phyloP scores from a whole-genome alignment of 2,329 filamentous ascomycete species.

The Cytospora schulzeri region DNA sequence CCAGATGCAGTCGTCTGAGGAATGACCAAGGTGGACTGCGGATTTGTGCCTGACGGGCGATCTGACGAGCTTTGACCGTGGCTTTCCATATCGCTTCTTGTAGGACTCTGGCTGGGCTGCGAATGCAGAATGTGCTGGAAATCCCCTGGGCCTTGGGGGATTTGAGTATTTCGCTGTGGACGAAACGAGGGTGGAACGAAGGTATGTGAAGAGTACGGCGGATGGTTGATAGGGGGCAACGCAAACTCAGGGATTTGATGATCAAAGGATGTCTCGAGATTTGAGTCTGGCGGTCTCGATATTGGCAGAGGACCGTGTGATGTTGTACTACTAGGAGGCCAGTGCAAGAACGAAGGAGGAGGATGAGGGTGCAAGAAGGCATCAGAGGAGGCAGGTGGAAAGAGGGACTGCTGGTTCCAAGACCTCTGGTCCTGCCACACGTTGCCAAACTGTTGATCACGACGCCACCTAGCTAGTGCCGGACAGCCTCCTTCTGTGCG shows the following conservation, averaged over 20 bases:
- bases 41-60: neutral
- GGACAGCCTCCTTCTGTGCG: slow-evolving; percentile 19
- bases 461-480: slow-evolving; percentile 22
- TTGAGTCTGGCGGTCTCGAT: slow-evolving; percentile 12
- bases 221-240: slow-evolving; percentile 13
- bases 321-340: slow-evolving; percentile 6
- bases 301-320: slow-evolving; percentile 5
- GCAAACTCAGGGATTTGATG: slow-evolving; percentile 16
- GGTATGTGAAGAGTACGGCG: slow-evolving; percentile 12
- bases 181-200: slow-evolving; percentile 9
- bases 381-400: slow-evolving; percentile 17
- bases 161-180: slow-evolving; percentile 9
- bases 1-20: neutral
- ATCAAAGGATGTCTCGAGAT: slow-evolving; percentile 8
- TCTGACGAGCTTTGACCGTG: neutral
- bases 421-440: slow-evolving; percentile 14
- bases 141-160: slow-evolving; percentile 16
- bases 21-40: neutral
- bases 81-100: neutral
- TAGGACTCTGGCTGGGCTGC: slow-evolving; percentile 5
- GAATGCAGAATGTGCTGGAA: slow-evolving; percentile 20
- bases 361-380: slow-evolving; percentile 16
- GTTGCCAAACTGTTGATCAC: slow-evolving; percentile 13
- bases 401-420: slow-evolving; percentile 18
- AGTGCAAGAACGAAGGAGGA: slow-evolving; percentile 6